Conservation (phyloP, 306 rosid species). For the Biancaea sappan region DNA sequence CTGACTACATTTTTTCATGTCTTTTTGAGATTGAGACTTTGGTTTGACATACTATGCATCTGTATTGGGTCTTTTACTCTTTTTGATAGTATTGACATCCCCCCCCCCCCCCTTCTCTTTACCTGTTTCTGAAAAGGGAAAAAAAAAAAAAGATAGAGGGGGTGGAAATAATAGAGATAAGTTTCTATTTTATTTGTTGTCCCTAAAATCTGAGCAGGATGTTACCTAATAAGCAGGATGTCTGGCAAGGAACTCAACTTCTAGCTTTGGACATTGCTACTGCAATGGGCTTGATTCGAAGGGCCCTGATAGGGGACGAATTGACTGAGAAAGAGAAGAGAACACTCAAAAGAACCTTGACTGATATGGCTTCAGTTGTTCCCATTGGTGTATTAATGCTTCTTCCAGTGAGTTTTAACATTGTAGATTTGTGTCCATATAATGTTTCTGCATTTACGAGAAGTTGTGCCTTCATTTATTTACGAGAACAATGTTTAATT, state of each 20-base stretch:
- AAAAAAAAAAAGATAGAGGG: not conserved
- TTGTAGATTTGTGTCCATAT: constrained; percentile 10
- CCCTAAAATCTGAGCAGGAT: constrained; percentile 28
- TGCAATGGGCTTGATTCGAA: constrained; percentile 75
- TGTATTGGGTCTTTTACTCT: not conserved
- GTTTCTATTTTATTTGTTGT: constrained; percentile 23
- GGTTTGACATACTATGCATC: not conserved
- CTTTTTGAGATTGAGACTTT: constrained; percentile 6
- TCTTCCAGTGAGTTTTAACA: constrained; percentile 73
- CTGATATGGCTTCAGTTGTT: constrained; percentile 94
- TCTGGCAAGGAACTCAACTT: constrained; percentile 98
- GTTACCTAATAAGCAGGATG: constrained; percentile 65
- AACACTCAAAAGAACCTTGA: constrained; percentile 79
- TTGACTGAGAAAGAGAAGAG: constrained; percentile 87
- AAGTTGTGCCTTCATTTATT: not conserved
- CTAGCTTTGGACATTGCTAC: constrained; percentile 84
- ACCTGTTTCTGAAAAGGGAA: not conserved
- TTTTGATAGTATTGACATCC: constrained; percentile 8
- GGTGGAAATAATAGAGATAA: not conserved
- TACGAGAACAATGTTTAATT: constrained; percentile 33
- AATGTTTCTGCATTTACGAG: constrained; percentile 16
- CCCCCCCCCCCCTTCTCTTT: not conserved
- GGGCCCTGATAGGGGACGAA: constrained; percentile 82
- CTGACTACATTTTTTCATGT: not conserved
- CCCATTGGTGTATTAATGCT: constrained; percentile 96